phyloP scores from a whole-genome alignment of 768 basidiomycete genomes.

The Calocera viscosa region DNA sequence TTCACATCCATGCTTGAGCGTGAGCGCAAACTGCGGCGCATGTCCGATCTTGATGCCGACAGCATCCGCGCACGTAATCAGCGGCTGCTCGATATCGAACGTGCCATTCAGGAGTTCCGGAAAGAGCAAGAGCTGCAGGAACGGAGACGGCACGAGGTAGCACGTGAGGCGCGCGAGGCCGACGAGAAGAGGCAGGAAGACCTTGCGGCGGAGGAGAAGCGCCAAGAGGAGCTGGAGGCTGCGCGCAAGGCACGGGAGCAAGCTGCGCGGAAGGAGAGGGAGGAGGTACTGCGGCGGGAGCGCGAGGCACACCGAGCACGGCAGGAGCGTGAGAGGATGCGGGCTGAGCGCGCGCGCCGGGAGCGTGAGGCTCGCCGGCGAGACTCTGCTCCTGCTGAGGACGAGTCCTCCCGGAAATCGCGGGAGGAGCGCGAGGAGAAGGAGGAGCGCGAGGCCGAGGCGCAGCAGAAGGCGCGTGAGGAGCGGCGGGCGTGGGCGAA shows the following conservation, averaged over 20 bases:
- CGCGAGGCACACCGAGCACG: background rate
- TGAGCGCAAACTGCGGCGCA: conserved; percentile 6
- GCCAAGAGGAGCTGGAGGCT: background rate
- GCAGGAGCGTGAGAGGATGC: background rate
- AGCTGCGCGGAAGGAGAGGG: background rate
- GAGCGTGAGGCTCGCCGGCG: background rate
- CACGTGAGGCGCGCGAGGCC: background rate
- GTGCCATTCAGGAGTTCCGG: background rate
- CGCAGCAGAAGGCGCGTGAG: conserved; percentile 1
- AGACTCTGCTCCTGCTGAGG: background rate
- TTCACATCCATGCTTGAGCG: background rate
- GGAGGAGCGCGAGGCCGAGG: conserved; percentile 6
- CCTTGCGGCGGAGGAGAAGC: background rate
- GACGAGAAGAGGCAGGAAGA: background rate
- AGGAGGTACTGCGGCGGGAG: conserved; percentile 3
- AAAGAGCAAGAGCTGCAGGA: background rate
- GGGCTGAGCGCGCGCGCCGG: background rate
- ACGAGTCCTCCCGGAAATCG: background rate
- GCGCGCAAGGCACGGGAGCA: conserved; percentile 1
- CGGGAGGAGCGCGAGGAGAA: background rate
- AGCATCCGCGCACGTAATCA: background rate
- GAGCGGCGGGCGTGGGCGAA: background rate
- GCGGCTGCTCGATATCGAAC: background rate
- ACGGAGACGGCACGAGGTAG: background rate
- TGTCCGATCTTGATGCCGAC: conserved; percentile 1